Evolutionary conservation across 225 moss, liverwort and hornwort genomes (phyloP), one percentile per base, ranked within the genome.

Genomic region (Takakia lepidozioides): DNA sequence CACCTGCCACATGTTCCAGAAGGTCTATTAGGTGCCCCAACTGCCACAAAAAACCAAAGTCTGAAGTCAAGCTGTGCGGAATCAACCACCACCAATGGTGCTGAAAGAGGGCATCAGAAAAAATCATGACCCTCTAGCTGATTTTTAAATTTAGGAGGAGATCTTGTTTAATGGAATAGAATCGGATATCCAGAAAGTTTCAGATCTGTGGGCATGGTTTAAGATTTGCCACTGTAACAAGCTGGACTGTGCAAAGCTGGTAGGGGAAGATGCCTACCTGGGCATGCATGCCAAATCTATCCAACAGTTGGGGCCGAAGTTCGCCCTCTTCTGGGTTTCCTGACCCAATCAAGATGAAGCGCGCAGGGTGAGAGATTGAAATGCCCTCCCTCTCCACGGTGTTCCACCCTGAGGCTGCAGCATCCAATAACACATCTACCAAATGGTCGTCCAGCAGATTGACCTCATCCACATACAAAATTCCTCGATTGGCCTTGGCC

Each of bases 391-490:
- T 68, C 61, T 92, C 82, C 19, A 92, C 85, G 7, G 83, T 85
- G 46, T 88, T 93, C 88, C 92, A 88, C 11, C 85, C 88, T 23
- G 87, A 87, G 2, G 85, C 92, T 0, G 92, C 85, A 15, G 87
- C 76, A 55, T 88, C 85, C 42, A 87, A 32, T 19, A 85, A 66
- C 16, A 85, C 84, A 41, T 92, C 87, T 3, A 92, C 87, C 54
- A 87, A 70, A 57, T 92, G 87, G 37, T 87, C 92, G 25, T 92
- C 84, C 55, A 92, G 52, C 15, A 92, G 62, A 52, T 87, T 87
- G 27, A 87, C 92, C 65, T 85, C 92, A 28, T 87, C 92, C 0
- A 92, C 85, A 13, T 87, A 83, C 64, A 92, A 26, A 46, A 92
- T 85, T 16, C 87, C 87, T 11, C 82, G 73, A 52, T 92, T 87